Evolutionary conservation across 768 basidiomycete species (phyloP).

Genomic region (Russula sp.): DNA sequence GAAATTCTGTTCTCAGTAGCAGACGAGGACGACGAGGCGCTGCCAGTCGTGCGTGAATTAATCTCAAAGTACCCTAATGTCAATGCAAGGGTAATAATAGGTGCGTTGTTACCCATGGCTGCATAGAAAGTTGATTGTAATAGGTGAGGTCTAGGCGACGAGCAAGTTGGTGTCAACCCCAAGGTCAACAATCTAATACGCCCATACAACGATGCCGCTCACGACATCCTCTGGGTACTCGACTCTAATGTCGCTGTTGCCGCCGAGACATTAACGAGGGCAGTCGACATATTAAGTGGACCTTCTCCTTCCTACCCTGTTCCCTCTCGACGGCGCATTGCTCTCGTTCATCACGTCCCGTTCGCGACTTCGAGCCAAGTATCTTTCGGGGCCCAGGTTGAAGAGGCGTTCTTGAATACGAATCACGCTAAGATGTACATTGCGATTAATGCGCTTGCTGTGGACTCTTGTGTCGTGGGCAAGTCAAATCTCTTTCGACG

Average conservation of each 20-base stretch:
- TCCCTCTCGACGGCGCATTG: conserved; percentile 45
- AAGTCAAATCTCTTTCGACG: conserved; percentile 93
- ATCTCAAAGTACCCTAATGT: conserved; percentile 72
- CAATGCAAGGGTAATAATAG: conserved; percentile 64
- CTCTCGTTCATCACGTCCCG: conserved; percentile 92
- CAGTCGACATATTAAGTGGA: conserved; percentile 66
- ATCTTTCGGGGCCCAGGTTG: conserved; percentile 71
- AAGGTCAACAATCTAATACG: conserved; percentile 95
- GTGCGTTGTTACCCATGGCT: conserved; percentile 37
- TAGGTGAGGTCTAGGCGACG: conserved; percentile 50
- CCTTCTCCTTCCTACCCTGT: conserved; percentile 29
- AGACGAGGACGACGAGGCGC: conserved; percentile 80
- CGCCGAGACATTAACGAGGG: conserved; percentile 71
- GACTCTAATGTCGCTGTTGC: conserved; percentile 89
- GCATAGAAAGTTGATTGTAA: not conserved
- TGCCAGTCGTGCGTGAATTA: conserved; percentile 73
- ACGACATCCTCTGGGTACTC: conserved; percentile 94
- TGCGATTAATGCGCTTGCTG: conserved; percentile 79
- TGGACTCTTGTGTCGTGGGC: conserved; percentile 95
- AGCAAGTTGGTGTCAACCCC: conserved; percentile 85
- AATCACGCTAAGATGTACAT: conserved; percentile 99
- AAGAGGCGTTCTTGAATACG: conserved; percentile 93
- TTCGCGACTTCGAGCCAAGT: conserved; percentile 70
- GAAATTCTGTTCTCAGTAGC: conserved; percentile 91
- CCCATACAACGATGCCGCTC: conserved; percentile 67